Evolutionary conservation across 2,329 filamentous ascomycete species (phyloP), one percentile per base, ranked within the genome.

Genomic region (Colletotrichum truncatum): DNA sequence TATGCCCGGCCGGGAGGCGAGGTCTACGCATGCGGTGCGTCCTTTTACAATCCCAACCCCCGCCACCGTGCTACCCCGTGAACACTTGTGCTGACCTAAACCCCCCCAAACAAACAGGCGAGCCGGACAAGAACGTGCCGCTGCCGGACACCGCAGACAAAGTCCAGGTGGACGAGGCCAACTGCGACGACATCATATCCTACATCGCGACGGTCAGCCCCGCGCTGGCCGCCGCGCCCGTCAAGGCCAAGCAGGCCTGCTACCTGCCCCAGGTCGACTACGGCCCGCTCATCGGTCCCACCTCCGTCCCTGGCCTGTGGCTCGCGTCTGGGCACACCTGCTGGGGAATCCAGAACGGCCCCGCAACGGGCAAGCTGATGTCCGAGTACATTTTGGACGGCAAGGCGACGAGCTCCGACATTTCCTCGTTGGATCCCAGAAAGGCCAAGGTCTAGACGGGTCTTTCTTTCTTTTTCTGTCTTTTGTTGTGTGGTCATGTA

Each of bases 311-410:
- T 6, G 94, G 94, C 0, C 73, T 98, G 43, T 90, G 91, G 76
- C 83, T 98, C 65, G 96, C 96, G 0, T 87, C 93, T 0, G 96
- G 96, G 0, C 96, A 99, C 81, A 97, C 94, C 2, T 98, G 95
- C 80, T 99, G 96, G 96, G 96, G 96, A 0, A 97, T 99, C 21
- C 95, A 98, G 80, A 98, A 99, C 80, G 93, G 90, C 1, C 94
- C 95, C 1, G 96, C 86, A 1, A 98, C 95, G 7, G 93, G 93
- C 4, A 93, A 90, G 78, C 76, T 95, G 38, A 91, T 96, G 82
- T 91, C 91, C 36, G 92, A 95, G 77, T 89, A 92, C 77, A 80
- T 96, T 2, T 89, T 94, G 72, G 92, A 94, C 58, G 92, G 92
- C 1, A 78, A 81, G 65, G 87, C 90, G 1, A 89, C 78, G 73